Evolutionary conservation across 306 rosid genomes (phyloP).

Genomic region (Ormosia semicastrata): DNA sequence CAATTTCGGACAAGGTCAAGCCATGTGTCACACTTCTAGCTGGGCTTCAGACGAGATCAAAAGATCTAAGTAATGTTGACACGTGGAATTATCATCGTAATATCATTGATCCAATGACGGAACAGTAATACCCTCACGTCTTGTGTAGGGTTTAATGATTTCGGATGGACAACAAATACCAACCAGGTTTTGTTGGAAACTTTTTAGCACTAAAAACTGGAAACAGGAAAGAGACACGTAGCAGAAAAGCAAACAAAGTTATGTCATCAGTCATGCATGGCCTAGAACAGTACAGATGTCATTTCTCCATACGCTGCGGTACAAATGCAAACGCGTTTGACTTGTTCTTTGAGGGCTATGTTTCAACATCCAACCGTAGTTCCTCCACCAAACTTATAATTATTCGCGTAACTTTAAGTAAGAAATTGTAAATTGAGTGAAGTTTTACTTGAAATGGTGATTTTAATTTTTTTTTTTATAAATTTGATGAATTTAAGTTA

Average conservation of each 20-base stretch:
- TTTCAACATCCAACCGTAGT: slow-evolving; percentile 18
- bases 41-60: slow-evolving; percentile 24
- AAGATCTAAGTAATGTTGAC: slow-evolving; percentile 31
- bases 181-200: neutral
- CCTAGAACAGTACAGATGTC: slow-evolving; percentile 10
- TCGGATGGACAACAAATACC: slow-evolving; percentile 1
- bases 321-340: neutral
- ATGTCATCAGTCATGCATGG: neutral
- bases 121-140: neutral
- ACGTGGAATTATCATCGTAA: neutral
- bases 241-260: slow-evolving; percentile 8
- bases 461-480: no score
- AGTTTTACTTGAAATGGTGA: no score
- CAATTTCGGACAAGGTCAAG: neutral
- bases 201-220: slow-evolving; percentile 20
- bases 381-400: no score
- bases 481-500: no score
- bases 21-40: slow-evolving; percentile 7
- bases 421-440: no score
- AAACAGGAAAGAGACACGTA: slow-evolving; percentile 23
- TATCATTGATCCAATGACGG: slow-evolving; percentile 18
- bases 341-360: slow-evolving; percentile 24
- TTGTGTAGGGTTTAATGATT: slow-evolving; percentile 10
- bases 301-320: neutral
- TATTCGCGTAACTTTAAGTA: no score